These are phyloP conservation scores for Erodium maritimum DNA, from an alignment of 345 rosid species.

Conservation along the genomic window DNA sequence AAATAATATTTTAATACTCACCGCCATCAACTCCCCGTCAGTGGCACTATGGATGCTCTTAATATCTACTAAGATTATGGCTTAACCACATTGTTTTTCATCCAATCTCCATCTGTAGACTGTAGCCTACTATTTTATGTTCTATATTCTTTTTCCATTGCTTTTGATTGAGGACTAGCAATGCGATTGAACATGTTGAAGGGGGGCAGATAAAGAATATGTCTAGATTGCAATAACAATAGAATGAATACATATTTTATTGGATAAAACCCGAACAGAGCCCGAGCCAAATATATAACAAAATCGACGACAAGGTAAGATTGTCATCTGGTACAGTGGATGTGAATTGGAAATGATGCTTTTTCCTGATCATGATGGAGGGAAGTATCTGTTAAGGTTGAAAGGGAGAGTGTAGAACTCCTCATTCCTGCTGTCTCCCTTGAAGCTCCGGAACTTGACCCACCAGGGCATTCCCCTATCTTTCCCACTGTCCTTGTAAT, in stretches of 20 bases:
- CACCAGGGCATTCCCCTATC: slow-evolving; percentile 99
- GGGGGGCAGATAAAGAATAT: too few species aligned
- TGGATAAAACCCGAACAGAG: slow-evolving; percentile 16
- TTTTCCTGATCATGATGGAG: slow-evolving; percentile 55
- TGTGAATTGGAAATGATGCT: slow-evolving; percentile 16
- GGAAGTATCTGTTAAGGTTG: slow-evolving; percentile 91
- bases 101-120: too few species aligned
- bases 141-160: too few species aligned
- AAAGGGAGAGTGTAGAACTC: slow-evolving; percentile 96
- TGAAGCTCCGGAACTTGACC: slow-evolving; percentile 75
- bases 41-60: too few species aligned
- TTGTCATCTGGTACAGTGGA: slow-evolving; percentile 9
- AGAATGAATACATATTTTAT: slow-evolving; percentile 9
- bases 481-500: slow-evolving; percentile 68
- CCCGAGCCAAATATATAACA: slow-evolving; percentile 7
- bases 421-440: slow-evolving; percentile 79
- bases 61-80: too few species aligned
- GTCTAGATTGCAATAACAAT: too few species aligned
- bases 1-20: too few species aligned
- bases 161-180: too few species aligned
- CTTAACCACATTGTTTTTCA: too few species aligned
- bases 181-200: too few species aligned
- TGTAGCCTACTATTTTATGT: too few species aligned
- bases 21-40: too few species aligned
- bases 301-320: slow-evolving; percentile 1